phyloP scores from a whole-genome alignment of 768 basidiomycete genomes.

The Hortiboletus campestris region DNA sequence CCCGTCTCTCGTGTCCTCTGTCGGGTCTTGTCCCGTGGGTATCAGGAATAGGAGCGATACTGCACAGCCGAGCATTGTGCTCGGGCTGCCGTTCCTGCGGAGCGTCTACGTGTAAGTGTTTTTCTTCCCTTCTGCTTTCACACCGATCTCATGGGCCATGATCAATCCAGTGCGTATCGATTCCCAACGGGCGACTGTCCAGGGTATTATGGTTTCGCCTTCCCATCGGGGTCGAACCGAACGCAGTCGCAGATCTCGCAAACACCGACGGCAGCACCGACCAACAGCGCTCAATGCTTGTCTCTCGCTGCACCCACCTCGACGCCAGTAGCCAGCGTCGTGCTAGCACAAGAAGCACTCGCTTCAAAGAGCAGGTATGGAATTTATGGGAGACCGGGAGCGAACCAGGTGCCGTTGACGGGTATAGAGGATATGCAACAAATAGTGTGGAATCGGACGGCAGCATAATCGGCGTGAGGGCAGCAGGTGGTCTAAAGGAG shows the following conservation, averaged over 20 bases:
- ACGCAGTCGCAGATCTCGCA: slow-evolving; percentile 29
- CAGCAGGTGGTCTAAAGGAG: neutral
- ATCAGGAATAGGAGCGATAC: slow-evolving; percentile 14
- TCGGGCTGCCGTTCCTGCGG: slow-evolving; percentile 30
- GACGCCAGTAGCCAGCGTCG: slow-evolving; percentile 22
- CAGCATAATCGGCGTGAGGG: slow-evolving; percentile 7
- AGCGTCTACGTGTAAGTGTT: slow-evolving; percentile 32
- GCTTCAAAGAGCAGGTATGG: slow-evolving; percentile 4
- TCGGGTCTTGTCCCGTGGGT: slow-evolving; percentile 22
- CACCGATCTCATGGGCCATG: neutral
- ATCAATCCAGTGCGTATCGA: slow-evolving; percentile 27
- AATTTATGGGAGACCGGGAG: slow-evolving; percentile 14
- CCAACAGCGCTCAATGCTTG: slow-evolving; percentile 25
- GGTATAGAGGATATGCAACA: slow-evolving; percentile 17
- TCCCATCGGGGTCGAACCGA: slow-evolving; percentile 27
- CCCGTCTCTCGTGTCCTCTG: rapidly evolving
- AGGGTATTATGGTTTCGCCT: slow-evolving; percentile 33
- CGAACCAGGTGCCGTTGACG: slow-evolving; percentile 3
- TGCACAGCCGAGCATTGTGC: slow-evolving; percentile 9
- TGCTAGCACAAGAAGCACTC: slow-evolving; percentile 11
- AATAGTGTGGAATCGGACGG: slow-evolving; percentile 20
- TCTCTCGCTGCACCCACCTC: slow-evolving; percentile 27
- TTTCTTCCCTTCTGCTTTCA: neutral
- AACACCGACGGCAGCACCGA: slow-evolving; percentile 27
- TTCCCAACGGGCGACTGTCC: slow-evolving; percentile 31